Conservation (phyloP, 2,329 filamentous ascomycete genomes). For the Diaporthe caulivora region DNA sequence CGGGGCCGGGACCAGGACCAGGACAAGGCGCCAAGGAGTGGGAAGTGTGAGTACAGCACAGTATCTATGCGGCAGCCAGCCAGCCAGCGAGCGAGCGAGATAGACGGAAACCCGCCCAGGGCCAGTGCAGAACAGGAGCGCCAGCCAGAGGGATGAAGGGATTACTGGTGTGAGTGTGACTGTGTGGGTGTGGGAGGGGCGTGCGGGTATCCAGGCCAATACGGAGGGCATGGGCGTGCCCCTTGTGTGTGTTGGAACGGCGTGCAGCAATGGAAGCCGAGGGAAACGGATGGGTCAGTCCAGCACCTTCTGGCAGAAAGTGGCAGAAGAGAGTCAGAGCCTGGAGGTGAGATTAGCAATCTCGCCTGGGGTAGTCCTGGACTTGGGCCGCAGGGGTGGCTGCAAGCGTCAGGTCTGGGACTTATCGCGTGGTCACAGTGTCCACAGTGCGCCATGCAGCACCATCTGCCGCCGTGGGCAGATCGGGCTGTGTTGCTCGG, state of each 20-base stretch:
- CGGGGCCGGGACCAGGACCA: constrained; percentile 26
- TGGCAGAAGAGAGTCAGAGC: constrained; percentile 32
- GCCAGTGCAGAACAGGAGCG: background rate
- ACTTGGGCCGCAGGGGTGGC: constrained; percentile 11
- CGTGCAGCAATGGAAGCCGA: constrained; percentile 33
- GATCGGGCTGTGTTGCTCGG: constrained; percentile 19
- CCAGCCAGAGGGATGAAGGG: constrained; percentile 17
- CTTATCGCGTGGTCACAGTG: constrained; percentile 30
- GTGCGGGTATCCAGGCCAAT: background rate
- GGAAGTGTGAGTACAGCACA: constrained; percentile 6
- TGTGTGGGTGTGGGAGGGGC: background rate
- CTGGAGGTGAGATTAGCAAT: constrained; percentile 40
- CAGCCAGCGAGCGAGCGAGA: too few species aligned
- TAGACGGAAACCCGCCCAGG: background rate
- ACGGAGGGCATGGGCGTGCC: background rate
- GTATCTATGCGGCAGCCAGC: constrained; percentile 30
- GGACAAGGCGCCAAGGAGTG: constrained; percentile 28
- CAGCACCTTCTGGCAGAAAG: constrained; percentile 22
- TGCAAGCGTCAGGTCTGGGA: constrained; percentile 28
- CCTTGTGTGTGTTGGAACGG: too few species aligned
- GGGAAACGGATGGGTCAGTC: constrained; percentile 29
- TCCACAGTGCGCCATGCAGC: constrained; percentile 23
- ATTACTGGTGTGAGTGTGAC: background rate
- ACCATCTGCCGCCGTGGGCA: constrained; percentile 12
- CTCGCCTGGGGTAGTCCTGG: constrained; percentile 31